Percentiles rank a stretch among this genome's conserved stretches.
Evolutionary conservation across 1,284 basidiomycete species (phyloP).

Genomic region (Cryptococcus jaspeensis): DNA sequence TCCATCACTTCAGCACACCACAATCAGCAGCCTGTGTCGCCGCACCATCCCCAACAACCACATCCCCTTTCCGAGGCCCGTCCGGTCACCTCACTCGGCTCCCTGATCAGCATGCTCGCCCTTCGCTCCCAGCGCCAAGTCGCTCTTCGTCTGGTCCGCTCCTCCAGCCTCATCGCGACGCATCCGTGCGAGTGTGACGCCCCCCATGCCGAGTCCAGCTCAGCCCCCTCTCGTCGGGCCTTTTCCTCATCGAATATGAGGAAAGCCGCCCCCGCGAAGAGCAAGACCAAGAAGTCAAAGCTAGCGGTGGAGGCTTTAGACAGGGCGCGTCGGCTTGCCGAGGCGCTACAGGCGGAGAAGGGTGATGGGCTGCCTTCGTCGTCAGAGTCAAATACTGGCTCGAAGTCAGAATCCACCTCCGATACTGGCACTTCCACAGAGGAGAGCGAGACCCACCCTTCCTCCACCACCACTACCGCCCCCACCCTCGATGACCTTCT

Average conservation of each 20-base stretch:
- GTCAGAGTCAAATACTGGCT: not conserved
- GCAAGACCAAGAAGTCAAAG: not conserved
- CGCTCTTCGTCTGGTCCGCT: constrained; percentile 1
- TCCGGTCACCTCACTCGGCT: too few species aligned
- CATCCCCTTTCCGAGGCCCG: too few species aligned
- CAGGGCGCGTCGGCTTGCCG: constrained; percentile 7
- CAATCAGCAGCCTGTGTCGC: too few species aligned
- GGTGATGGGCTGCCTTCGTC: not conserved
- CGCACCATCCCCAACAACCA: too few species aligned
- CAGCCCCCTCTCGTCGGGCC: constrained; percentile 12
- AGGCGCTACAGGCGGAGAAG: constrained; percentile 8
- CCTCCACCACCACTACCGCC: not conserved
- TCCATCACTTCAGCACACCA: too few species aligned
- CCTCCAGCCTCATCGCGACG: not conserved
- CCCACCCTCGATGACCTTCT: constrained; percentile 15
- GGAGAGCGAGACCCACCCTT: not conserved
- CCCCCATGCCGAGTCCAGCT: constrained; percentile 19
- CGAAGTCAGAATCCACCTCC: not conserved
- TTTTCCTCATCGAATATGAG: not conserved
- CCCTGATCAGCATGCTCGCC: constrained; percentile 2
- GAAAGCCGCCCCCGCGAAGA: not conserved
- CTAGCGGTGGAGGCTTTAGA: not conserved
- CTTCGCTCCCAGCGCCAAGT: constrained; percentile 2
- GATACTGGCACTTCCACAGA: not conserved
- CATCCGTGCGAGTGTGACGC: not conserved